Evolutionary conservation across 257 asterid species (phyloP), one percentile per base, ranked within the genome.

Genomic region (Solanum pinnatisectum): DNA sequence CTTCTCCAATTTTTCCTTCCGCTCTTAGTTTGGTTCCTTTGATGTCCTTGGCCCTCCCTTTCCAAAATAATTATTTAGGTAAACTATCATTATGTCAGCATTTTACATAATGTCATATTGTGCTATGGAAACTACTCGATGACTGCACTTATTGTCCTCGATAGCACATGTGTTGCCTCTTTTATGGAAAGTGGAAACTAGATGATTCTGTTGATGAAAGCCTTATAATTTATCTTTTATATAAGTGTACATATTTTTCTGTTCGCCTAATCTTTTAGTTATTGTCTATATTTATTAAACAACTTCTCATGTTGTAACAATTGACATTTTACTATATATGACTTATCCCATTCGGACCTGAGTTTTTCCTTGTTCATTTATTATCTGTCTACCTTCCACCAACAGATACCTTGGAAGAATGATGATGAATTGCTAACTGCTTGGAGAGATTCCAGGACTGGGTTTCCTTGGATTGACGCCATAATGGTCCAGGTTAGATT

Each of bases 391-490:
- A 46, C 42, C 42, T 46, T 86, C 13, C 5, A 87, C 13, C 5
- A 87, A 76, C 74, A 97, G 99, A 94, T 97, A 89, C 99, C 99
- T 37, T 97, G 99, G 99, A 95, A 92, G 88, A 90, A 93, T 79
- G 96, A 96, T 82, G 98, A 94, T 70, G 92, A 91, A 16, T 73
- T 96, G 94, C 90, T 97, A 86, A 91, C 90, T 84, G 98, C 98
- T 89, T 97, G 99, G 99, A 97, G 98, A 93, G 99, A 95, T 92
- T 94, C 93, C 49, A 92, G 92, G 93, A 97, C 99, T 39, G 98
- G 99, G 86, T 97, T 92, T 93, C 99, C 99, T 70, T 97, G 99
- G 99, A 96, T 97, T 32, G 99, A 97, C 90, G 98, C 99, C 90
- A 97, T 95, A 89, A 97, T 97, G 99, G 87, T 92, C 88, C 99